These are phyloP conservation scores for Chaetomium globosum DNA, from an alignment of 2,329 filamentous ascomycete species.

Conservation along the genomic window DNA sequence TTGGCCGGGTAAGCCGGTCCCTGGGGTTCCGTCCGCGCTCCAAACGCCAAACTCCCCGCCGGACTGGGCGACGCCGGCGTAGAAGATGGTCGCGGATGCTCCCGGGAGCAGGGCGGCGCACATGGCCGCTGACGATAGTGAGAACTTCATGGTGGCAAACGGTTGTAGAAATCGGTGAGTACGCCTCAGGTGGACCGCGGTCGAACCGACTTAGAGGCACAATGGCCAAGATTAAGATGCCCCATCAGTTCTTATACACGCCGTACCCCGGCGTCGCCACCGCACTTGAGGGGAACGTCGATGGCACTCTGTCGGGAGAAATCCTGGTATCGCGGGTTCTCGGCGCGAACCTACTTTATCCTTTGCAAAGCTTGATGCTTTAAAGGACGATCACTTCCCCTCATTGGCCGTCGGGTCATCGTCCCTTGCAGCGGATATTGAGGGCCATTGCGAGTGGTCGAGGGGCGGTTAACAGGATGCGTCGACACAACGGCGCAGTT, in stretches of 20 bases:
- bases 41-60: conserved; percentile 53
- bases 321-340: background rate
- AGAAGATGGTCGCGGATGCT: conserved; percentile 50
- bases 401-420: background rate
- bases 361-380: background rate
- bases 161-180: background rate
- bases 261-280: background rate
- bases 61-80: conserved; percentile 52
- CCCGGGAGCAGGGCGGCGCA: conserved; percentile 33
- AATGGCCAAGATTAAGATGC: background rate
- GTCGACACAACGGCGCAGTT: background rate
- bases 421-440: conserved; percentile 18
- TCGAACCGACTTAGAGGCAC: background rate
- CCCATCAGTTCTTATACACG: background rate
- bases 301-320: background rate
- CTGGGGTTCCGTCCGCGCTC: conserved; percentile 42
- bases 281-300: background rate
- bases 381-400: background rate
- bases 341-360: conserved; percentile 1
- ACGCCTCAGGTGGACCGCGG: background rate
- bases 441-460: background rate
- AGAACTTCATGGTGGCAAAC: conserved; percentile 35
- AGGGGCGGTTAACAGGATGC: background rate
- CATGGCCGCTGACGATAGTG: conserved; percentile 24
- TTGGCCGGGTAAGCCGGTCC: conserved; percentile 51